Conservation (phyloP, 2,329 filamentous ascomycete species). For the Acrocalymma vagum region DNA sequence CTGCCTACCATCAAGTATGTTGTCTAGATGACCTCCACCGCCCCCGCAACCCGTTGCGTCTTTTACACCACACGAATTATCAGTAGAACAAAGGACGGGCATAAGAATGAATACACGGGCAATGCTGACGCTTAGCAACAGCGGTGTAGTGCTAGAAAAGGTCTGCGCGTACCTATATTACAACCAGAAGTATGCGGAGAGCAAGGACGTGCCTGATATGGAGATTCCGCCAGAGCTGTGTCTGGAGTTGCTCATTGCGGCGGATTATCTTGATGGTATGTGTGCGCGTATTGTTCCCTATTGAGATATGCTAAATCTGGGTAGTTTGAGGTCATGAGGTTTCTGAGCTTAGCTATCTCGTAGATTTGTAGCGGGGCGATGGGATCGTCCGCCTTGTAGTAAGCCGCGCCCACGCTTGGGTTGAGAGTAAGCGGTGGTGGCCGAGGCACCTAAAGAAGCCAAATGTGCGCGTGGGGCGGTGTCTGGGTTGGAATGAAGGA, state of each 20-base stretch:
- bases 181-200: slow-evolving; percentile 76
- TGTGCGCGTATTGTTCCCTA: too few species aligned
- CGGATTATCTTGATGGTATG: slow-evolving; percentile 70
- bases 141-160: slow-evolving; percentile 78
- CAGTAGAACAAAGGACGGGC: background rate
- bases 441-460: too few species aligned
- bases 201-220: slow-evolving; percentile 79
- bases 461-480: too few species aligned
- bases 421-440: too few species aligned
- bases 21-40: slow-evolving; percentile 1
- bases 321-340: too few species aligned
- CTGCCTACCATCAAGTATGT: slow-evolving; percentile 78
- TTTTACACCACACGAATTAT: background rate
- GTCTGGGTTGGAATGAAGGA: too few species aligned
- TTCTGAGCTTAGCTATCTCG: too few species aligned
- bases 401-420: too few species aligned
- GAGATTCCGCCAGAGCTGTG: slow-evolving; percentile 82
- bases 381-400: too few species aligned
- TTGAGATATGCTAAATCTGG: too few species aligned
- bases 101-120: too few species aligned
- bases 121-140: slow-evolving; percentile 47
- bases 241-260: slow-evolving; percentile 78
- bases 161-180: slow-evolving; percentile 87
- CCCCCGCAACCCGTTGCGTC: background rate
- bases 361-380: too few species aligned